phyloP scores from a whole-genome alignment of 306 rosid genomes.

The Gynostemma pentaphyllum region DNA sequence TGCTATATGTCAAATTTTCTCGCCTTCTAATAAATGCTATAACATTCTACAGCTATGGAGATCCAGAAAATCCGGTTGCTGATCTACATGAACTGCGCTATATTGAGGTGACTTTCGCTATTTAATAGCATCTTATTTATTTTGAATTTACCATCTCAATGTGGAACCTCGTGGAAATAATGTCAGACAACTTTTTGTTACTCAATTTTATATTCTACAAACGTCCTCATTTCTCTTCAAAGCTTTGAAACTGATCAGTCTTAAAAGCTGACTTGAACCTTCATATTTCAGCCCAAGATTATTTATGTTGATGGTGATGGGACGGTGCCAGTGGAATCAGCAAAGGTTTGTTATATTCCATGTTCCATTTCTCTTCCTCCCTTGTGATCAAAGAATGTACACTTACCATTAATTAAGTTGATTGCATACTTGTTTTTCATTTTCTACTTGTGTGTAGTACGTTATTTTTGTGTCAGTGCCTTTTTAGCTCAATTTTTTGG shows the following conservation, averaged over 20 bases:
- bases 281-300: slow-evolving; percentile 47
- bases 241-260: not conserved
- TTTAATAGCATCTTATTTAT: slow-evolving; percentile 1
- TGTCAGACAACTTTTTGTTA: not conserved
- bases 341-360: slow-evolving; percentile 45
- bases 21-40: not conserved
- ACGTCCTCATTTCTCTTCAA: not conserved
- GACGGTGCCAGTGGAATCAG: slow-evolving; percentile 82
- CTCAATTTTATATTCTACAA: not conserved
- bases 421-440: not conserved
- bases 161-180: not conserved
- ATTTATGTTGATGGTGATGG: slow-evolving; percentile 88
- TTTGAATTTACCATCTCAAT: not conserved
- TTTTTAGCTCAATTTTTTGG: not conserved
- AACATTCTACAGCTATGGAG: slow-evolving; percentile 66
- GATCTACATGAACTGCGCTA: slow-evolving; percentile 50
- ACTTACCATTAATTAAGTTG: not conserved
- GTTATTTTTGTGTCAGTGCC: not conserved
- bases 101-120: slow-evolving; percentile 39
- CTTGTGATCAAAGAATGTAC: not conserved
- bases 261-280: slow-evolving; percentile 16
- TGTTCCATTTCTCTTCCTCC: not conserved
- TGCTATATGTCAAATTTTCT: not conserved
- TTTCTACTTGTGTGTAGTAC: not conserved
- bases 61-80: slow-evolving; percentile 47